These are phyloP conservation scores for Phallus indusiatus DNA, from an alignment of 768 basidiomycete species.

Conservation along the genomic window DNA sequence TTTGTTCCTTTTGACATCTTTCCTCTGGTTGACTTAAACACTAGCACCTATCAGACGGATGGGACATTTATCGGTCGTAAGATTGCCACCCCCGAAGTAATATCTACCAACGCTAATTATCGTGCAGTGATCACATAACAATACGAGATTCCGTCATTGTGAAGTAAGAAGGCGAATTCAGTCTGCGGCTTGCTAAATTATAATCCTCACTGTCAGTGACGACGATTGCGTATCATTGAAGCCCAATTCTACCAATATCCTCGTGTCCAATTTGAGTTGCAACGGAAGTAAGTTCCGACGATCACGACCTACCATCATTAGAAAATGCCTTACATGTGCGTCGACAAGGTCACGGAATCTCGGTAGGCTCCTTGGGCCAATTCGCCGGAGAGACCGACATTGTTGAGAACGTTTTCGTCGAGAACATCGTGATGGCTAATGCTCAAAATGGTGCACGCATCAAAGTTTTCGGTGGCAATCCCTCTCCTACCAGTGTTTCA, in stretches of 20 bases:
- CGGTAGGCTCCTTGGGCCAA: slow-evolving; percentile 52
- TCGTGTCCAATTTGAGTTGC: slow-evolving; percentile 48
- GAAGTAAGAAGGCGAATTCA: slow-evolving; percentile 3
- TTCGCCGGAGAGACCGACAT: slow-evolving; percentile 39
- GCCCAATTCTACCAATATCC: slow-evolving; percentile 46
- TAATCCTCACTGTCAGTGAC: slow-evolving; percentile 13
- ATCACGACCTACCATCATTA: no score
- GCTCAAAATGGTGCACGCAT: slow-evolving; percentile 60
- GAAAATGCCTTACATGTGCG: no score
- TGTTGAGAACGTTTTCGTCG: slow-evolving; percentile 47
- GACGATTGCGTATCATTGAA: slow-evolving; percentile 52
- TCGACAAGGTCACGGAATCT: slow-evolving; percentile 38
- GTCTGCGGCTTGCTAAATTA: neutral
- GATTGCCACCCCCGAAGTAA: neutral
- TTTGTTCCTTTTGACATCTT: neutral
- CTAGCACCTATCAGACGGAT: slow-evolving; percentile 33
- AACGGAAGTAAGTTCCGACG: slow-evolving; percentile 27
- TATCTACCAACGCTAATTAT: neutral
- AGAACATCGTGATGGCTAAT: slow-evolving; percentile 53
- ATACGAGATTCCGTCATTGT: slow-evolving; percentile 7
- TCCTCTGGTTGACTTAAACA: neutral
- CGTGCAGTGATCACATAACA: slow-evolving; percentile 9
- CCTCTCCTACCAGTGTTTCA: slow-evolving; percentile 44
- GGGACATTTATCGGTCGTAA: slow-evolving; percentile 47
- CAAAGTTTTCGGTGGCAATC: slow-evolving; percentile 55